These are phyloP conservation scores for Rubus parviflorus DNA, from an alignment of 306 rosid species.

Conservation along the genomic window DNA sequence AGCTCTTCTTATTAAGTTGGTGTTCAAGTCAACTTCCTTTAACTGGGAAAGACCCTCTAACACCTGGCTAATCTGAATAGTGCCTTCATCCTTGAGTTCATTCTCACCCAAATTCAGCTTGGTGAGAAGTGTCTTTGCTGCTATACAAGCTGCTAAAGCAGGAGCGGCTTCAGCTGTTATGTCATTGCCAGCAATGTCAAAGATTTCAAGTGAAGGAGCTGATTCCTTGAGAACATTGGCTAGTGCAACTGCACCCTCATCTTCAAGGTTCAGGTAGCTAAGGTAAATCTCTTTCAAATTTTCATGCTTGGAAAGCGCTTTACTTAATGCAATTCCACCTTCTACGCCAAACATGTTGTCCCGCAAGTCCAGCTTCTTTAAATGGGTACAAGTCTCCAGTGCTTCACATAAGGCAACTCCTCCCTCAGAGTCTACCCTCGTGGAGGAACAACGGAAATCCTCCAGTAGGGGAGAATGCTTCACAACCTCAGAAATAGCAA, in stretches of 20 bases:
- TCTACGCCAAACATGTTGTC: constrained; percentile 94
- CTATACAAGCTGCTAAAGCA: constrained; percentile 59
- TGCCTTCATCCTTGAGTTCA: constrained; percentile 88
- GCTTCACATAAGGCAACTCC: constrained; percentile 80
- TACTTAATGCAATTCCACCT: constrained; percentile 74
- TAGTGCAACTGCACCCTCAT: constrained; percentile 70
- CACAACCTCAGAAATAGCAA: constrained; percentile 70
- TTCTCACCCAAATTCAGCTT: constrained; percentile 82
- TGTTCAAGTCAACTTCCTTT: constrained; percentile 77
- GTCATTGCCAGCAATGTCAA: constrained; percentile 92
- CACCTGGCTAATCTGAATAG: constrained; percentile 61
- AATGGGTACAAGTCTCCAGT: constrained; percentile 48
- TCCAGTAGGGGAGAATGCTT: constrained; percentile 65
- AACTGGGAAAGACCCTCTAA: constrained; percentile 55
- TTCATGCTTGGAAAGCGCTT: constrained; percentile 62
- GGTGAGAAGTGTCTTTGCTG: constrained; percentile 49
- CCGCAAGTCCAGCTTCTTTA: constrained; percentile 80
- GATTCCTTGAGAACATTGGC: constrained; percentile 65
- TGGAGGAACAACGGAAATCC: constrained; percentile 84
- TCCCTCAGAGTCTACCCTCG: constrained; percentile 71
- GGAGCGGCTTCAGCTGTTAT: constrained; percentile 72
- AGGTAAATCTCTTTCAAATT: constrained; percentile 70
- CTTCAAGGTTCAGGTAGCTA: constrained; percentile 86
- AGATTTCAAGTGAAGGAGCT: constrained; percentile 72
- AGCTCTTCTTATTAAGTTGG: constrained; percentile 54